Conservation (phyloP, 495 filamentous ascomycete species). For the Parachaetomium inaequale region DNA sequence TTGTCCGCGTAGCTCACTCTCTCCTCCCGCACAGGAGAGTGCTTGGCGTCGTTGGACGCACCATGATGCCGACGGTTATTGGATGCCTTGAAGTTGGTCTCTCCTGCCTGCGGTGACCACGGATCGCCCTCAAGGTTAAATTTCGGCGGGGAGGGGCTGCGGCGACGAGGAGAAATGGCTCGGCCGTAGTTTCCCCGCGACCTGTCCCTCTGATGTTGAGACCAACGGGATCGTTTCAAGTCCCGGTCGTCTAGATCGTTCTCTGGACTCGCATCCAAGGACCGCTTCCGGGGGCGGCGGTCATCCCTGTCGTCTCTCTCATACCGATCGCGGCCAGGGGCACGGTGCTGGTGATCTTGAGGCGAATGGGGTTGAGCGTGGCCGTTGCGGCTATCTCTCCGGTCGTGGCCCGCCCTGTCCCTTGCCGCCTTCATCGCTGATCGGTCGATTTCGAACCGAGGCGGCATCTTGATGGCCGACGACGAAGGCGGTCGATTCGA, state of each 20-base stretch:
- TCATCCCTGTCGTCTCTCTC: constrained; percentile 3
- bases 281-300: constrained; percentile 21
- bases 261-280: constrained; percentile 15
- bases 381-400: background rate
- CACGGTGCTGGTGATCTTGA: background rate
- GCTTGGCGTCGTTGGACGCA: constrained; percentile 5
- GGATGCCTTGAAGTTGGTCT: constrained; percentile 11
- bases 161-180: constrained; percentile 12
- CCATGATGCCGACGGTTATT: constrained; percentile 15
- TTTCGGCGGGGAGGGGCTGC: constrained; percentile 8
- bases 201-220: background rate
- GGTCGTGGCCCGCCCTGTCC: background rate
- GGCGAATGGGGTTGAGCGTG: constrained; percentile 4
- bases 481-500: constrained; percentile 26
- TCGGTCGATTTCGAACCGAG: constrained; percentile 21
- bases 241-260: constrained; percentile 14
- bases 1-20: constrained; percentile 16
- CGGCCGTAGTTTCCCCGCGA: constrained; percentile 1
- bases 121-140: constrained; percentile 20
- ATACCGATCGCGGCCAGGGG: background rate
- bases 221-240: constrained; percentile 19
- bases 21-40: constrained; percentile 18
- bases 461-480: constrained; percentile 28
- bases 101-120: constrained; percentile 31
- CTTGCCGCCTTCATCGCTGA: background rate